Evolutionary conservation across 2,329 filamentous ascomycete genomes (phyloP).

Genomic region (Parasarocladium wereldwijsianum): DNA sequence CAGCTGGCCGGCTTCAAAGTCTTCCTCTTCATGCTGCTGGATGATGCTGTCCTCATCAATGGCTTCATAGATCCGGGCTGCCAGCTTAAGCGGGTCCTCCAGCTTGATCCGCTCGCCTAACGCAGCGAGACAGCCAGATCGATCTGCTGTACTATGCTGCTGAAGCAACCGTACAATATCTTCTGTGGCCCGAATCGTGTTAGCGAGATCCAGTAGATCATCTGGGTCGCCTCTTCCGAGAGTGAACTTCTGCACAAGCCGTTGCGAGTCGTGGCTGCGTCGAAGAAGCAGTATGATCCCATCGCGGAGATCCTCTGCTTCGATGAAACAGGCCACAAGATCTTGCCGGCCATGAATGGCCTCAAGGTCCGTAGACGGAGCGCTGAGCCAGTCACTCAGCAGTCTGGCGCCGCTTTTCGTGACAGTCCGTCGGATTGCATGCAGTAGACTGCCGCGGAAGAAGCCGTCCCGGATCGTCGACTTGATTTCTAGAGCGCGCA

Average conservation of each 20-base stretch:
- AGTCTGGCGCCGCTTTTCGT: slow-evolving; percentile 84
- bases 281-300: slow-evolving; percentile 53
- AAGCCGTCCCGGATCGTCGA: slow-evolving; percentile 69
- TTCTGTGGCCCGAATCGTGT: slow-evolving; percentile 62
- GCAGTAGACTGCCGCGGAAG: slow-evolving; percentile 72
- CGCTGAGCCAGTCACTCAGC: slow-evolving; percentile 71
- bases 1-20: slow-evolving; percentile 55
- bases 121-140: slow-evolving; percentile 21
- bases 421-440: slow-evolving; percentile 77
- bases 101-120: slow-evolving; percentile 49
- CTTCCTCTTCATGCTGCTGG: slow-evolving; percentile 63
- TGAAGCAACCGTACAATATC: slow-evolving; percentile 42
- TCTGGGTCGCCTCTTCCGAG: slow-evolving; percentile 84
- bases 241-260: slow-evolving; percentile 86
- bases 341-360: slow-evolving; percentile 70
- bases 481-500: slow-evolving; percentile 79
- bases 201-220: slow-evolving; percentile 71
- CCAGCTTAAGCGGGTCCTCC: slow-evolving; percentile 51
- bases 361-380: slow-evolving; percentile 74
- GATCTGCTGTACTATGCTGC: not conserved
- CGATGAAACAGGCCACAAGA: slow-evolving; percentile 62
- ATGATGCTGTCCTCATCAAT: slow-evolving; percentile 90
- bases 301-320: slow-evolving; percentile 53
- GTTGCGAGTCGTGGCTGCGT: slow-evolving; percentile 70
- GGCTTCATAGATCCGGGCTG: slow-evolving; percentile 54